Percentiles rank a stretch among this genome's conserved stretches.
These are phyloP conservation scores for Floccularia luteovirens DNA, from an alignment of 768 basidiomycete species.

Conservation along the genomic window DNA sequence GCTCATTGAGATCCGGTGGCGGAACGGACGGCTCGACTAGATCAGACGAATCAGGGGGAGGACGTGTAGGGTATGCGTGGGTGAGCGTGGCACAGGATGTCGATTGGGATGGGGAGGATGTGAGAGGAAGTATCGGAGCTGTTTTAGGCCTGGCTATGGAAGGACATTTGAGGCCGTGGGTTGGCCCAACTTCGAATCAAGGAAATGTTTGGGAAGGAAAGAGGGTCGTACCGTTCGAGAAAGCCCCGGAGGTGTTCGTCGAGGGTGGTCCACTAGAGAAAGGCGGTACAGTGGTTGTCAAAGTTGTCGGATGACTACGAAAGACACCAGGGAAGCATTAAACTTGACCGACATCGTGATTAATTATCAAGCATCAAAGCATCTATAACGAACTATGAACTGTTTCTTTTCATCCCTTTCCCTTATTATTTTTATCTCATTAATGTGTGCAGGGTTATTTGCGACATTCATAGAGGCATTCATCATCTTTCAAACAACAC, in stretches of 20 bases:
- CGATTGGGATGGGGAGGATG: conserved; percentile 76
- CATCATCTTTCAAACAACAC: too few species aligned
- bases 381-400: too few species aligned
- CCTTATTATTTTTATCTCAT: too few species aligned
- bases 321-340: too few species aligned
- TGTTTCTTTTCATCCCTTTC: too few species aligned
- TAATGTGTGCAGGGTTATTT: too few species aligned
- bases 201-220: conserved; percentile 4
- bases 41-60: conserved; percentile 4
- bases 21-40: conserved; percentile 7
- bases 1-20: conserved; percentile 39
- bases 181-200: conserved; percentile 9
- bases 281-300: conserved; percentile 38
- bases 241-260: conserved; percentile 43
- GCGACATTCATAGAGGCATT: too few species aligned
- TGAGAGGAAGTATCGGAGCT: conserved; percentile 40
- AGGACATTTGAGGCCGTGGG: conserved; percentile 35
- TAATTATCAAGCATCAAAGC: too few species aligned
- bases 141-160: conserved; percentile 34
- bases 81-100: conserved; percentile 75
- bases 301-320: too few species aligned
- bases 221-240: conserved; percentile 45
- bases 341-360: too few species aligned
- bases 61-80: conserved; percentile 67
- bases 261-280: conserved; percentile 26